Evolutionary conservation across 2,329 filamentous ascomycete species (phyloP), one percentile per base, ranked within the genome.

Genomic region (Ophiostoma pallidulum): DNA sequence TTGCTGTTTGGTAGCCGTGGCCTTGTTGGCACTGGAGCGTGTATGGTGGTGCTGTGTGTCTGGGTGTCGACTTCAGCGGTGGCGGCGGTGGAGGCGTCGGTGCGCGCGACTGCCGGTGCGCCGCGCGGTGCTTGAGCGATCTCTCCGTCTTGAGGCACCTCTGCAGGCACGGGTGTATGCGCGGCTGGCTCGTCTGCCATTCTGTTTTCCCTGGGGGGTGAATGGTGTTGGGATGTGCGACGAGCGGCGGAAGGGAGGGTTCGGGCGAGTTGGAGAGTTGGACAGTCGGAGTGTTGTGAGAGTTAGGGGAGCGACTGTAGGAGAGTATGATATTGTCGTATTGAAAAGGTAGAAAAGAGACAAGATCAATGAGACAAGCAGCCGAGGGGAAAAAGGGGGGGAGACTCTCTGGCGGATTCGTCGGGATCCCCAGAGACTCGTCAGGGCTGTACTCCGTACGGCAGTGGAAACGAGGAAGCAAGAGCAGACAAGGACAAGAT

Each of bases 1-100:
- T 88, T 87, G 41, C 86, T 77, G 57, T 78, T 85, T 16, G 78
- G 78, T 51, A 91, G 69, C 48, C 77, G 75, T 24, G 86, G 86
- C 31, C 86, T 78, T 14, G 66, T 65, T 2, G 75, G 73, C 8
- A 73, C 62, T 26, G 75, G 74, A 20, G 71, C 68, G 50, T 75
- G 70, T 24, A 77, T 71, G n/a, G 52, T 24, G 48, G 24, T 59
- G 56, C 46, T 60, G 58, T n/a, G n/a, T n/a, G 51, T 57, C 45
- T 8, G 58, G 59, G 47, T 16, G n/a, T 35, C 33, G 40, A 36
- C 45, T 29, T 45, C 46, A 20, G 43, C 43, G 2, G 62, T 61
- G 38, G 60, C 59, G 7, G 62, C 64, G 10, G 63, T 64, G 3
- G 63, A 64, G 3, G 61, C 60, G 49, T 64, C 60, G 35, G 59